Evolutionary conservation across 2,329 filamentous ascomycete genomes (phyloP).

Genomic region (Arthroderma sp.): DNA sequence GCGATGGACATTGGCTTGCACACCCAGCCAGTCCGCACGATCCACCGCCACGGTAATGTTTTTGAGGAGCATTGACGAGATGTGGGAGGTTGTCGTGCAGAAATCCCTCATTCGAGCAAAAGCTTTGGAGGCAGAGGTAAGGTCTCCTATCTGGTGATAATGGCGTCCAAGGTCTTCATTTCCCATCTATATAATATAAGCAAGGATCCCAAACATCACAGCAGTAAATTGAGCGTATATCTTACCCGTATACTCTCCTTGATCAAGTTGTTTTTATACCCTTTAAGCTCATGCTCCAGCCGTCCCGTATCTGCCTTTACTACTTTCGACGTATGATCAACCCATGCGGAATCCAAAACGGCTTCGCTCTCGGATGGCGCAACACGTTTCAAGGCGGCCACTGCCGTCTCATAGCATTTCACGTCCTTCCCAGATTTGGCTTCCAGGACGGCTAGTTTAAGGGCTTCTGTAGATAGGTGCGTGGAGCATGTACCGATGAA

Average conservation of each 20-base stretch:
- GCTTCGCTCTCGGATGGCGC: conserved; percentile 57
- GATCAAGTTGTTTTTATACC: conserved; percentile 92
- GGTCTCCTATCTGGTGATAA: conserved; percentile 64
- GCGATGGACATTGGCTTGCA: conserved; percentile 47
- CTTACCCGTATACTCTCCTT: conserved; percentile 87
- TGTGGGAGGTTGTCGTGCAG: conserved; percentile 69
- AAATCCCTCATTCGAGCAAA: conserved; percentile 83
- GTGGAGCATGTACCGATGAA: conserved; percentile 70
- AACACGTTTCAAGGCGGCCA: conserved; percentile 49
- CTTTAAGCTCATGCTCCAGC: conserved; percentile 74
- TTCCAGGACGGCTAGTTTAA: conserved; percentile 62
- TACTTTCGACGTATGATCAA: conserved; percentile 50
- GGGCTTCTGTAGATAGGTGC: conserved; percentile 62
- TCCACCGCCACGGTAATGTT: conserved; percentile 64
- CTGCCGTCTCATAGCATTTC: conserved; percentile 54
- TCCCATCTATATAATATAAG: conserved; percentile 54
- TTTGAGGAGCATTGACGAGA: conserved; percentile 68
- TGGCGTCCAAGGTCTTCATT: conserved; percentile 84
- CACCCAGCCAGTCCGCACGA: conserved; percentile 61
- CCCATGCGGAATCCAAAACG: conserved; percentile 57
- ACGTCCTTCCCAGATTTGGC: conserved; percentile 67
- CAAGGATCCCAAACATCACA: conserved; percentile 4
- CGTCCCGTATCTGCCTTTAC: conserved; percentile 58
- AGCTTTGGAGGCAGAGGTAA: conserved; percentile 58
- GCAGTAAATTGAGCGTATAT: conserved; percentile 3